These are phyloP conservation scores for Candida morakotiae DNA, from an alignment of 805 yeast species.

Conservation along the genomic window DNA sequence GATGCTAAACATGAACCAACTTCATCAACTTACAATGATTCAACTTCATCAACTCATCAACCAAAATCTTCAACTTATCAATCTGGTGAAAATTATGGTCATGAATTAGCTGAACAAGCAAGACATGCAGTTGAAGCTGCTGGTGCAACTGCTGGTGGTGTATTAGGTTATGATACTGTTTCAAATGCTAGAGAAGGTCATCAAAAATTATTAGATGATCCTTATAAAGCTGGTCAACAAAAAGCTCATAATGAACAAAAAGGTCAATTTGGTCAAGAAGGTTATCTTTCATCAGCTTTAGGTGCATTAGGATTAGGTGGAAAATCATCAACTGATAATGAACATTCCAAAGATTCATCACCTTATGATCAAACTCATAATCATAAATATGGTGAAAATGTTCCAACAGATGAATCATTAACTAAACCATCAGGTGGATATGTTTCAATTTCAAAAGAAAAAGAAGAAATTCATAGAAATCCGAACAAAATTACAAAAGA, in stretches of 20 bases:
- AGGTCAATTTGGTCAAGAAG: neutral
- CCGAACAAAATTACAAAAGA: slow-evolving; percentile 8
- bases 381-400: neutral
- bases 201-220: neutral
- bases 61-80: neutral
- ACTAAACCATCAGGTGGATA: slow-evolving; percentile 5
- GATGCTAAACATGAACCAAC: neutral
- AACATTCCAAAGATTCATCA: neutral
- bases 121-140: slow-evolving; percentile 4
- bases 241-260: slow-evolving; percentile 1
- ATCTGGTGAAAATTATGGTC: slow-evolving; percentile 2
- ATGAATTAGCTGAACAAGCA: neutral
- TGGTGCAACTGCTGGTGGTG: slow-evolving; percentile 9
- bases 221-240: slow-evolving; percentile 2
- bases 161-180: neutral
- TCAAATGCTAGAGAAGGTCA: slow-evolving; percentile 4
- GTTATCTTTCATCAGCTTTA: slow-evolving; percentile 2
- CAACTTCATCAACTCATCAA: no score
- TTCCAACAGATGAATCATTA: slow-evolving; percentile 4
- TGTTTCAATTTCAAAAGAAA: slow-evolving; percentile 9
- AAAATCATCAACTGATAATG: neutral
- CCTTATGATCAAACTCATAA: neutral
- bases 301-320: slow-evolving; percentile 2
- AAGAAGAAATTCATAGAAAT: slow-evolving; percentile 5
- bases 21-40: no score